Base-by-base conservation (phyloP, 208 protist genomes). In the Leishmania lainsoni region DNA sequence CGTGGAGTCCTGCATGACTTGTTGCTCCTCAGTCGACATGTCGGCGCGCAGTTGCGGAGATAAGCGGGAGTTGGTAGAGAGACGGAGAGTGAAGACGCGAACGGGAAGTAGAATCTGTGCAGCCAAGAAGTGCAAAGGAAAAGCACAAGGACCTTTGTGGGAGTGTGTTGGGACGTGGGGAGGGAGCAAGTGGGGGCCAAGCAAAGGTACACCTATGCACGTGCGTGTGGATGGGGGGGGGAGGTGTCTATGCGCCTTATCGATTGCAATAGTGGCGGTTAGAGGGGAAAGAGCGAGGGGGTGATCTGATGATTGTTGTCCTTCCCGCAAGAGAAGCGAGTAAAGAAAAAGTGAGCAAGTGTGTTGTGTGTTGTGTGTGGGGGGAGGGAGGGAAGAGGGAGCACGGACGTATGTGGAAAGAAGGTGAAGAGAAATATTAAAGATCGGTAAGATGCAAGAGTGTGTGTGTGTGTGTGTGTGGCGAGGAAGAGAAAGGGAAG, bases 11-110 rank as follows among this genome's bases (percentile, higher is more conserved):
- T 22, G 20, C n/a, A n/a, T 58, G 35, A n/a, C 51, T 20, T 74
- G 32, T 39, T 80, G 56, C 26, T 80, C 61, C 22, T 39, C 74
- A 10, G 71, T 42, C 17, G 71, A 61, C 71, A 76, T 76, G 10
- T 54, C 9, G 6, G 68, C 35, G 68, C n/a, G 20, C 35, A 48
- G 68, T 72, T 22, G 42, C 12, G 35, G 17, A 48, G 5, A 9
- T 48, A 42, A n/a, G 22, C 35, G 66, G 26, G 22, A 71, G 12
- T n/a, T 6, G 6, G 32, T 6, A 71, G 35, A 42, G 26, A n/a
- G 20, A 16, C n/a, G 9, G 22, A 29, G 9, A 49, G 39, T 17
- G 26, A 72, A 49, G 20, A 51, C 16, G 29, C 6, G 10, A 29
- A 22, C 20, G 14, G 68, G n/a, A 16, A 3, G n/a, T 35, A 3